These are phyloP conservation scores for Trichophyton simii DNA, from an alignment of 2,329 filamentous ascomycete species.

Conservation along the genomic window DNA sequence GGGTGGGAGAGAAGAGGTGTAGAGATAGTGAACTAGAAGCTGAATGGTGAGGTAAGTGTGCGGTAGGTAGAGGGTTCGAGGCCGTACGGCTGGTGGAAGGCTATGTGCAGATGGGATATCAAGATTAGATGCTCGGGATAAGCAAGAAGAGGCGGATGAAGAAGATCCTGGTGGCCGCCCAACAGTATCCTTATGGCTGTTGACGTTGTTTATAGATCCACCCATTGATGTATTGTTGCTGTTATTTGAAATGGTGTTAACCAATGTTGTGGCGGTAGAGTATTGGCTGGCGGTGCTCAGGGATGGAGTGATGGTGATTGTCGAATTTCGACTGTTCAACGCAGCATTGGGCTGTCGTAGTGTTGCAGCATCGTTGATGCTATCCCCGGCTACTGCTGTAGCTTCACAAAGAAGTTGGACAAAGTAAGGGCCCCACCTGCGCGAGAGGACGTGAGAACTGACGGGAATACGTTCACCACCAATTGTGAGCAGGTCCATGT, in stretches of 20 bases:
- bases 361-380: slow-evolving; percentile 58
- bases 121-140: slow-evolving; percentile 25
- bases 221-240: not conserved
- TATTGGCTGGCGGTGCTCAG: slow-evolving; percentile 30
- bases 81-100: slow-evolving; percentile 50
- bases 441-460: slow-evolving; percentile 76
- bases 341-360: slow-evolving; percentile 49
- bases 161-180: slow-evolving; percentile 1
- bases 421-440: slow-evolving; percentile 92
- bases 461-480: slow-evolving; percentile 85
- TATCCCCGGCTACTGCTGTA: slow-evolving; percentile 54
- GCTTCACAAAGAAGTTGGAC: slow-evolving; percentile 80
- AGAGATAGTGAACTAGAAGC: slow-evolving; percentile 81
- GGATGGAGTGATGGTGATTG: slow-evolving; percentile 66
- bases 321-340: slow-evolving; percentile 60
- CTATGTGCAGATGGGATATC: slow-evolving; percentile 43
- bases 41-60: slow-evolving; percentile 84
- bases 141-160: not conserved
- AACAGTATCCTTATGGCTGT: not conserved
- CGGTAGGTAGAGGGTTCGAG: slow-evolving; percentile 79
- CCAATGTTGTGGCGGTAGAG: slow-evolving; percentile 32
- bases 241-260: slow-evolving; percentile 21
- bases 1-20: slow-evolving; percentile 76
- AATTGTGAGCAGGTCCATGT: slow-evolving; percentile 93
- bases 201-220: slow-evolving; percentile 14